phyloP scores from a whole-genome alignment of 805 yeast species.

The Candida railenensis region DNA sequence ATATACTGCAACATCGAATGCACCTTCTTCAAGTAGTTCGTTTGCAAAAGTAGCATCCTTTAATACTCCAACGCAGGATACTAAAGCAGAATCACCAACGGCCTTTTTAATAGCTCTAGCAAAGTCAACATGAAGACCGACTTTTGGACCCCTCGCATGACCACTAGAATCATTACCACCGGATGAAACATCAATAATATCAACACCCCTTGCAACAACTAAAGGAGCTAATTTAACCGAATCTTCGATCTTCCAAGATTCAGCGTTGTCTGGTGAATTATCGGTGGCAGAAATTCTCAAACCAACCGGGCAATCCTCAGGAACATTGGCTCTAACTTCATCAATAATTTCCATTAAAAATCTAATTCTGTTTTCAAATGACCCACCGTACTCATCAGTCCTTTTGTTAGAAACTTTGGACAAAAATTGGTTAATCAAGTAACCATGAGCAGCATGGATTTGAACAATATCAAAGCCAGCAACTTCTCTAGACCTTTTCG shows the following conservation, averaged over 20 bases:
- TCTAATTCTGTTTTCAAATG: conserved; percentile 55
- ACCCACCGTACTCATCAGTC: conserved; percentile 64
- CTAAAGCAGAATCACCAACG: conserved; percentile 40
- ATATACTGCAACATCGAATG: conserved; percentile 47
- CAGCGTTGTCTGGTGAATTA: conserved; percentile 30
- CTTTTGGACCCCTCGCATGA: conserved; percentile 20
- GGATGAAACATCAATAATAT: conserved; percentile 54
- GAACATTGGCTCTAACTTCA: conserved; percentile 38
- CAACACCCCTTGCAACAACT: conserved; percentile 45
- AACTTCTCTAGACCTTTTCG: conserved; percentile 45
- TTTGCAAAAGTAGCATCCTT: conserved; percentile 32
- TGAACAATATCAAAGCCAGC: conserved; percentile 66
- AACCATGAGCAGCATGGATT: conserved; percentile 67
- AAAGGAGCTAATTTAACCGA: conserved; percentile 39
- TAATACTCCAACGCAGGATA: conserved; percentile 51
- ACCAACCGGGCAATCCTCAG: conserved; percentile 43
- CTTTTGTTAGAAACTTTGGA: conserved; percentile 48
- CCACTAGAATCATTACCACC: conserved; percentile 46
- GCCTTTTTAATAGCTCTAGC: conserved; percentile 44
- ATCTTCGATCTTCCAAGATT: conserved; percentile 46
- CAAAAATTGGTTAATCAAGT: conserved; percentile 49
- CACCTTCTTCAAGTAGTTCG: conserved; percentile 37
- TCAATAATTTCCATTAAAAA: conserved; percentile 49
- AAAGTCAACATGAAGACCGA: conserved; percentile 38
- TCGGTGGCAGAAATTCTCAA: conserved; percentile 50